Evolutionary conservation across 2,329 filamentous ascomycete species (phyloP), one percentile per base, ranked within the genome.

Genomic region (Dactylella cylindrospora): DNA sequence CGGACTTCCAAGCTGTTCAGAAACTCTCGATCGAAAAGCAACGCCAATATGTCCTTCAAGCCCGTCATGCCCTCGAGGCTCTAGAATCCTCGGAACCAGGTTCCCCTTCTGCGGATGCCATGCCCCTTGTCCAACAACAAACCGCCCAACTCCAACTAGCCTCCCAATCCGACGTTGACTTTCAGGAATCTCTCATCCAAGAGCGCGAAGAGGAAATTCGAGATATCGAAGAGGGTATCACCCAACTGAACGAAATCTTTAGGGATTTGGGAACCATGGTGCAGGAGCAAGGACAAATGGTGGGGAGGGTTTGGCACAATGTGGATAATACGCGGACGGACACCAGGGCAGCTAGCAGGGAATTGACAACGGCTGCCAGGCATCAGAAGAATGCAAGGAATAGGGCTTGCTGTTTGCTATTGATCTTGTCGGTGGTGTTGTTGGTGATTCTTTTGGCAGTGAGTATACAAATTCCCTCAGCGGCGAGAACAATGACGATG

Each of bases 201-300:
- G 91, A 98, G 78, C 90, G 94, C 49, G 93, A 98, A 74, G 84
- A 89, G 54, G 93, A 98, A 76, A 98, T 98, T 67, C 85, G 90
- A 65, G 94, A 95, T 72, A 98, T 98, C 70, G 93, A 97, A 76
- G 90, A 96, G 73, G 90, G 88, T 51, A 93, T 98, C 5, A 87
- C 87, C 51, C 93, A 98, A 70, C 77, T 98, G 65, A 98, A 98
- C 70, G 93, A 97, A 70, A 80, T 98, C 35, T 98, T 98, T 78
- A 81, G 90, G 65, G 91, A 98, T 76, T 90, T 98, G n/a, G 93
- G 91, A 39, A 90, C 95, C 73, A 96, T 98, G 73, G 90, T 98
- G 44, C 83, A 83, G 64, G 91, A 97, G 75, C 93, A 98, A 75
- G 93, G 93, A 44, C 87, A 89, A 68, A 83, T 88, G 73, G 78